phyloP scores from a whole-genome alignment of 768 basidiomycete species.

The Tricholoma hemisulphureum region DNA sequence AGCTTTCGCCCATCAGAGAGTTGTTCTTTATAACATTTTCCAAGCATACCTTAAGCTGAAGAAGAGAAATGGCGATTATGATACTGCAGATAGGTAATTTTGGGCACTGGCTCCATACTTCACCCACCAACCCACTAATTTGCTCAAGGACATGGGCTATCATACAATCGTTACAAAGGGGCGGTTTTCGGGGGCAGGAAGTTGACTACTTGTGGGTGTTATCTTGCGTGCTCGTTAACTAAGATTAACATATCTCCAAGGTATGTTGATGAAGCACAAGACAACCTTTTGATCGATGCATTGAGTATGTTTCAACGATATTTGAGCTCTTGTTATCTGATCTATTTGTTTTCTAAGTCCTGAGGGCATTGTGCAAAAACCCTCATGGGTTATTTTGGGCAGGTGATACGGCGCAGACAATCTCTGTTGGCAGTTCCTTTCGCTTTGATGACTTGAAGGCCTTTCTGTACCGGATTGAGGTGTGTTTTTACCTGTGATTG shows the following conservation, averaged over 20 bases:
- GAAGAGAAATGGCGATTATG: conserved; percentile 40
- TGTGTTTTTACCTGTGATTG: conserved; percentile 20
- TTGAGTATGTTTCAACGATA: conserved; percentile 38
- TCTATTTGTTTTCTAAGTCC: conserved; percentile 39
- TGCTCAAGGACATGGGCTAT: conserved; percentile 49
- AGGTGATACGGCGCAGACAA: conserved; percentile 79
- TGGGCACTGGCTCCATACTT: neutral
- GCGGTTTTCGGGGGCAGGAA: conserved; percentile 37
- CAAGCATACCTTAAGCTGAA: conserved; percentile 49
- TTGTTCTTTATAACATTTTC: conserved; percentile 52
- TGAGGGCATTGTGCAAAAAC: conserved; percentile 59
- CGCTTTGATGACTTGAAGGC: conserved; percentile 71
- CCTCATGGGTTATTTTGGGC: conserved; percentile 74
- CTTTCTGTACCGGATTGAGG: conserved; percentile 62
- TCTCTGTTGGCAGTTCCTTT: conserved; percentile 70
- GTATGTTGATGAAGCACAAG: conserved; percentile 74
- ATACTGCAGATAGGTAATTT: conserved; percentile 58
- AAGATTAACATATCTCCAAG: conserved; percentile 30
- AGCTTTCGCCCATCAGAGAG: conserved; percentile 51
- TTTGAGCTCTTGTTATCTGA: neutral
- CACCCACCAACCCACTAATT: neutral
- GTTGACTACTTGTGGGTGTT: conserved; percentile 54
- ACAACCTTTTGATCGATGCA: conserved; percentile 65
- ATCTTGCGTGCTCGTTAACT: neutral
- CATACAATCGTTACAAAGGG: conserved; percentile 32